Evolutionary conservation across 495 filamentous ascomycete species (phyloP).

Genomic region (Cercophora scortea): DNA sequence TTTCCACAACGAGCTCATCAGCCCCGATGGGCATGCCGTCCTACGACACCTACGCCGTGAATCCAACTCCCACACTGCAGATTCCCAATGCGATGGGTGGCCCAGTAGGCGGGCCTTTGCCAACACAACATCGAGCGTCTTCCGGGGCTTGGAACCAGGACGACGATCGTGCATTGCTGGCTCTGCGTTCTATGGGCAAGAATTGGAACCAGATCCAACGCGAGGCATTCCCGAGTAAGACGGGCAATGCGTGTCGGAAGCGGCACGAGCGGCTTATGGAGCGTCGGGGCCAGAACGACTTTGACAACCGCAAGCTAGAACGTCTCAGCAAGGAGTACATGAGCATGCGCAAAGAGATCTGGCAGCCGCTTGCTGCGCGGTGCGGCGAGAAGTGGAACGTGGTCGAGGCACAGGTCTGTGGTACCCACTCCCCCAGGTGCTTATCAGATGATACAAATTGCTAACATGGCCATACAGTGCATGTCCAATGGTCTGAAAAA

Average conservation of each 20-base stretch:
- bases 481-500: slow-evolving; percentile 54
- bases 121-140: slow-evolving; percentile 39
- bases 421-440: background rate
- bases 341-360: slow-evolving; percentile 62
- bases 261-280: slow-evolving; percentile 69
- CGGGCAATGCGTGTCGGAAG: slow-evolving; percentile 72
- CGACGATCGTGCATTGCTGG: slow-evolving; percentile 56
- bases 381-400: slow-evolving; percentile 63
- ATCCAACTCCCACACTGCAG: slow-evolving; percentile 25
- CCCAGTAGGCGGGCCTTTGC: slow-evolving; percentile 21
- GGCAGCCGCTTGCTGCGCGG: slow-evolving; percentile 52
- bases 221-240: slow-evolving; percentile 62
- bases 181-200: slow-evolving; percentile 53
- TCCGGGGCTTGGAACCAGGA: slow-evolving; percentile 54
- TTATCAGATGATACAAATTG: background rate
- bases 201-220: slow-evolving; percentile 68
- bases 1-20: slow-evolving; percentile 13
- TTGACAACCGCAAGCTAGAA: slow-evolving; percentile 60
- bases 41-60: slow-evolving; percentile 33
- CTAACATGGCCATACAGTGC: slow-evolving; percentile 29
- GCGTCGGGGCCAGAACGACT: slow-evolving; percentile 54
- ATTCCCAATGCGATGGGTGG: slow-evolving; percentile 24
- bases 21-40: slow-evolving; percentile 17
- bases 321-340: slow-evolving; percentile 59
- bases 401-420: slow-evolving; percentile 60